Percentiles rank a stretch among this genome's conserved stretches.
Evolutionary conservation across 164 flowering plant species (phyloP).

Genomic region (Brasenia schreberi): DNA sequence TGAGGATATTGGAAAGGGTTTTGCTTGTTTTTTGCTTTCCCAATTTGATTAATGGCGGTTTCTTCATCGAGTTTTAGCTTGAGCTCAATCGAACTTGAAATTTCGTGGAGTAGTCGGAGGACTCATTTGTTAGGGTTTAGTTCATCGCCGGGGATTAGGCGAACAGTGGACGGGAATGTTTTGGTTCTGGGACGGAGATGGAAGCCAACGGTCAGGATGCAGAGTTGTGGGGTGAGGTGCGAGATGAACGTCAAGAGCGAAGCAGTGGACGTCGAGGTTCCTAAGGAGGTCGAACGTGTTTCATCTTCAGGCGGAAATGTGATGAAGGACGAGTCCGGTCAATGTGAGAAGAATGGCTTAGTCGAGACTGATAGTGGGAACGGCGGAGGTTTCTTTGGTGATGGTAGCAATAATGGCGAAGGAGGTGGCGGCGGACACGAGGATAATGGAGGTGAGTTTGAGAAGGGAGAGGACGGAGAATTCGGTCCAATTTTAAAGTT

Average conservation of each 20-base stretch:
- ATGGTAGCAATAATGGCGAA: conserved; percentile 24
- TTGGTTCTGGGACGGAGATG: background rate
- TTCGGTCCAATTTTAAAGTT: conserved; percentile 58
- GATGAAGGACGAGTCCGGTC: background rate
- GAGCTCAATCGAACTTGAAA: background rate
- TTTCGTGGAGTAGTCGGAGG: background rate
- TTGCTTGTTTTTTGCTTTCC: background rate
- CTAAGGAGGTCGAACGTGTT: background rate
- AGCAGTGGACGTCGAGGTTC: background rate
- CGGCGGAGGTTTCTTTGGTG: conserved; percentile 8
- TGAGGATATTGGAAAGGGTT: background rate
- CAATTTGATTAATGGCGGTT: background rate
- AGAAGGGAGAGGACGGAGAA: conserved; percentile 37
- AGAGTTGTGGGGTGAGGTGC: background rate
- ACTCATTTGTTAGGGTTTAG: background rate
- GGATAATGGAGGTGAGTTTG: conserved; percentile 23
- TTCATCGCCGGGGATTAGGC: background rate
- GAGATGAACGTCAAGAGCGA: background rate
- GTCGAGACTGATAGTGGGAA: conserved; percentile 9
- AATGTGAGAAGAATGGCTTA: background rate
- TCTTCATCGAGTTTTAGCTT: background rate
- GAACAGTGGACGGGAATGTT: background rate
- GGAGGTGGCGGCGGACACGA: conserved; percentile 23
- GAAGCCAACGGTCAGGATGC: background rate
- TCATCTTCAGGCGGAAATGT: background rate